phyloP scores from a whole-genome alignment of 2,329 filamentous ascomycete genomes.

The Alternaria rosae region DNA sequence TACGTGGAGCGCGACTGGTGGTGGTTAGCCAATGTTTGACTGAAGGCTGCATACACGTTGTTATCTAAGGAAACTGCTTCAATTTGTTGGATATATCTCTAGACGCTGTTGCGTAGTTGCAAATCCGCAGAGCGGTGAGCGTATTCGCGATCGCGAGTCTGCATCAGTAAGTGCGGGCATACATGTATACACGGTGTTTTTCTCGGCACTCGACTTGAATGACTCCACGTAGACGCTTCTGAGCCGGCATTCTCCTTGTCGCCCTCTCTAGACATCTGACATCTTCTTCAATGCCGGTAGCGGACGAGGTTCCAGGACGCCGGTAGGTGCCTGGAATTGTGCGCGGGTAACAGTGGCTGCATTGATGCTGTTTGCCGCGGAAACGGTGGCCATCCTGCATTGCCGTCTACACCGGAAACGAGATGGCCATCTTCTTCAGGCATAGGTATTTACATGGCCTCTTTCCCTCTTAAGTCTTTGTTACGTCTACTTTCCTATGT shows the following conservation, averaged over 20 bases:
- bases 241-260: background rate
- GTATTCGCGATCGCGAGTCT: background rate
- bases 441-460: background rate
- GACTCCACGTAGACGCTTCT: background rate
- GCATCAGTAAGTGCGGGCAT: background rate
- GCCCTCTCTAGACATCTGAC: background rate
- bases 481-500: background rate
- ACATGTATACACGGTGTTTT: background rate
- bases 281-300: background rate
- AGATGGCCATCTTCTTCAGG: background rate
- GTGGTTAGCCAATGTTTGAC: background rate
- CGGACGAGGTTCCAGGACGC: background rate
- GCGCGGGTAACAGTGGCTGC: background rate
- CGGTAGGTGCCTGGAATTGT: background rate
- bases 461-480: background rate
- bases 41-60: background rate
- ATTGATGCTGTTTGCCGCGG: background rate
- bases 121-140: background rate
- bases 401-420: background rate
- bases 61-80: background rate
- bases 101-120: background rate
- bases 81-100: background rate
- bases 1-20: background rate
- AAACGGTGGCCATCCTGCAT: background rate
- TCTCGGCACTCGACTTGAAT: background rate